Evolutionary conservation across 768 basidiomycete genomes (phyloP).

Genomic region (Scleroderma citrinum): DNA sequence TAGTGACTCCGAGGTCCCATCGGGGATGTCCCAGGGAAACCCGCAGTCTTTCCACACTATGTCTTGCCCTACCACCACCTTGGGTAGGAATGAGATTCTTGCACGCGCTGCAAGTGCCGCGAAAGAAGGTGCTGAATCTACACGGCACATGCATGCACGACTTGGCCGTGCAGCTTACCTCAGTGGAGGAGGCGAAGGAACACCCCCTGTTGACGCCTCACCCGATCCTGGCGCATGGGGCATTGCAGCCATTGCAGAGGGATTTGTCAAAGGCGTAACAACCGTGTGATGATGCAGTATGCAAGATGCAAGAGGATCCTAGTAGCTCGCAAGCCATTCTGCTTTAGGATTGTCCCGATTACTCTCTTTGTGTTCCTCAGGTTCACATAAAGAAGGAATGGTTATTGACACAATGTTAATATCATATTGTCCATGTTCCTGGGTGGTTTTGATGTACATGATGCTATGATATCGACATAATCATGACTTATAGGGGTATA

Average conservation of each 20-base stretch:
- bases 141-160: conserved; percentile 40
- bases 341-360: not conserved
- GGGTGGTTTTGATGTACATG: no score
- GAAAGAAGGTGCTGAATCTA: conserved; percentile 40
- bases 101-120: conserved; percentile 27
- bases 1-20: not conserved
- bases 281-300: not conserved
- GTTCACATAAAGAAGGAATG: no score
- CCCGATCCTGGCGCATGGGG: conserved; percentile 58
- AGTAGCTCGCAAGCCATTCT: no score
- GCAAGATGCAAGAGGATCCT: no score
- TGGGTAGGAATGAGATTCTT: not conserved
- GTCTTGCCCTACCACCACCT: not conserved
- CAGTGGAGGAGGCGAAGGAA: conserved; percentile 16
- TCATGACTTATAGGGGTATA: no score
- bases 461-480: no score
- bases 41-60: no score
- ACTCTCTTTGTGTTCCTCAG: no score
- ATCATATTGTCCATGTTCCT: no score
- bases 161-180: conserved; percentile 50
- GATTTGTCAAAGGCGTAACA: conserved; percentile 24
- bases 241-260: conserved; percentile 37
- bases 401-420: no score
- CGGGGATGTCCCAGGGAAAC: not conserved
- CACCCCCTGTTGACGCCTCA: conserved; percentile 23